Evolutionary conservation across 2,329 filamentous ascomycete genomes (phyloP).

Genomic region (Rhynchosporium secalis): DNA sequence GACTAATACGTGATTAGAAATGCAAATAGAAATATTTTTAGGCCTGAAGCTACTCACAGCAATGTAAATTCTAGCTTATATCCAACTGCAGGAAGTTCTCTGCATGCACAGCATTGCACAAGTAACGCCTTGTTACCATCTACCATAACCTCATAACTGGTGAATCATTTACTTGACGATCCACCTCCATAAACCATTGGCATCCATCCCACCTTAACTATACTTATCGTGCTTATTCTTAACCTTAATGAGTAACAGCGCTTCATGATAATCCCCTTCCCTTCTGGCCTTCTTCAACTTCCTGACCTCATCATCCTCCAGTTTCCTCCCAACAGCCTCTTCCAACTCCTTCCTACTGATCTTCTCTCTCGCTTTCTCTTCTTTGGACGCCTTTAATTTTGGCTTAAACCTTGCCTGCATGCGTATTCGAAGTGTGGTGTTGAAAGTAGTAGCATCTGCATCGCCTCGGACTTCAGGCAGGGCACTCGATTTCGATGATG

Average conservation of each 20-base stretch:
- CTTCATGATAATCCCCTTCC: constrained; percentile 89
- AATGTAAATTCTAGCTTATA: too few species aligned
- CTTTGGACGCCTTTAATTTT: constrained; percentile 72
- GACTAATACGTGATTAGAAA: too few species aligned
- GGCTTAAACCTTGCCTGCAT: constrained; percentile 98
- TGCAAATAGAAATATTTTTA: too few species aligned
- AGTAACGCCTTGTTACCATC: too few species aligned
- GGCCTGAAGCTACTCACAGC: too few species aligned
- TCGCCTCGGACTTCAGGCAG: constrained; percentile 74
- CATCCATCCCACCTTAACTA: constrained; percentile 42
- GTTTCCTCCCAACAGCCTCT: constrained; percentile 69
- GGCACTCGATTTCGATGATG: constrained; percentile 47
- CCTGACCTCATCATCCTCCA: constrained; percentile 85
- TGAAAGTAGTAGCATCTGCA: constrained; percentile 64
- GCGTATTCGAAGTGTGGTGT: constrained; percentile 74
- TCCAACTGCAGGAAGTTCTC: too few species aligned
- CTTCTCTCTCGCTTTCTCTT: constrained; percentile 80
- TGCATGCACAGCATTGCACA: too few species aligned
- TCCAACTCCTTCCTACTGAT: constrained; percentile 85
- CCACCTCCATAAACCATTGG: neutral
- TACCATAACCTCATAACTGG: too few species aligned
- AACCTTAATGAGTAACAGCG: constrained; percentile 79
- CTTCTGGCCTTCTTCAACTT: constrained; percentile 77
- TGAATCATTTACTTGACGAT: neutral
- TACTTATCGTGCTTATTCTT: constrained; percentile 94